Percentiles rank a stretch among this genome's conserved stretches.
Evolutionary conservation across 805 yeast species (phyloP).

Genomic region (Wickerhamomyces xylosicus): DNA sequence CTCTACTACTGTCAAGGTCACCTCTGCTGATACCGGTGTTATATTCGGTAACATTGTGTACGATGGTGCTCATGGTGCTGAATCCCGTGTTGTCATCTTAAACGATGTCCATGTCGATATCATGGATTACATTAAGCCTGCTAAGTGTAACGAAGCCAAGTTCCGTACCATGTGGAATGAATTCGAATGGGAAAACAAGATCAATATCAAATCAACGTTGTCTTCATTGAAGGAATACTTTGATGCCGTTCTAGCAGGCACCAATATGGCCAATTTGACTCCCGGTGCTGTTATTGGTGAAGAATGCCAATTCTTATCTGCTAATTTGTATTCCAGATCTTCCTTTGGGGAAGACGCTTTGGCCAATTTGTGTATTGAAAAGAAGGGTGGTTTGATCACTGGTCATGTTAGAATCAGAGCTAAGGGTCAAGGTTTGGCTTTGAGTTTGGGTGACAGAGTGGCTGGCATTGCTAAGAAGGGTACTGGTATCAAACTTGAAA

Average conservation of each 20-base stretch:
- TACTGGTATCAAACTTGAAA: not conserved
- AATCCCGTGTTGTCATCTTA: conserved; percentile 79
- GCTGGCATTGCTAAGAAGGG: conserved; percentile 59
- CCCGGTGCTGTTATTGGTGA: conserved; percentile 86
- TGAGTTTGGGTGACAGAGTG: conserved; percentile 89
- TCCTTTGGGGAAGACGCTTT: conserved; percentile 97
- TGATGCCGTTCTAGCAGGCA: conserved; percentile 64
- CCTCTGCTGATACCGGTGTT: conserved; percentile 97
- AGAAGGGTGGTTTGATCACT: conserved; percentile 60
- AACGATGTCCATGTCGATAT: conserved; percentile 94
- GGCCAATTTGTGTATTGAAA: conserved; percentile 91
- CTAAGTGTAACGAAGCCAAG: conserved; percentile 76
- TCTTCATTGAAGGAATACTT: conserved; percentile 66
- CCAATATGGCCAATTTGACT: conserved; percentile 91
- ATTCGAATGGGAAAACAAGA: conserved; percentile 99
- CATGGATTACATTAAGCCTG: conserved; percentile 95
- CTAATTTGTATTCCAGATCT: conserved; percentile 85
- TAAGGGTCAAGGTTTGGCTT: conserved; percentile 94
- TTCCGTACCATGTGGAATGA: conserved; percentile 99
- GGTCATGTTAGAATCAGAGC: conserved; percentile 97
- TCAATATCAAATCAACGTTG: conserved; percentile 68
- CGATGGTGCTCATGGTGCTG: conserved; percentile 91
- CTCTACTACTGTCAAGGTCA: conserved; percentile 84
- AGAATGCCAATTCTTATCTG: conserved; percentile 86
- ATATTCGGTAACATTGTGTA: conserved; percentile 95